Evolutionary conservation across 129 eudicot species (phyloP).

Genomic region (Tagetes erecta): DNA sequence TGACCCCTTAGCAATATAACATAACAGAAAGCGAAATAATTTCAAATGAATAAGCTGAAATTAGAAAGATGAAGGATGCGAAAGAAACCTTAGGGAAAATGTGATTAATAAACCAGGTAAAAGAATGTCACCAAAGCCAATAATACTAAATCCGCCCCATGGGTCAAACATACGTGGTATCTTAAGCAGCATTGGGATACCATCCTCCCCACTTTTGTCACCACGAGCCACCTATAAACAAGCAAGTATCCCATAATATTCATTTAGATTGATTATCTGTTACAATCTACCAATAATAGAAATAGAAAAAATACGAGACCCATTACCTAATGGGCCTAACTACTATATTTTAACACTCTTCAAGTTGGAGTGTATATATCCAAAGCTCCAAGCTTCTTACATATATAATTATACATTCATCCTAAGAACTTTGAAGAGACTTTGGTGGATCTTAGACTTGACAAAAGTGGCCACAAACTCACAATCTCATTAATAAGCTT

Average conservation of each 20-base stretch:
- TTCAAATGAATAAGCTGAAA: neutral
- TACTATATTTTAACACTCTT: too few species aligned
- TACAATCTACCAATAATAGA: too few species aligned
- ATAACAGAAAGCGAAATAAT: neutral
- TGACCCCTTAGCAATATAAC: neutral
- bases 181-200: slow-evolving; percentile 87
- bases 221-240: slow-evolving; percentile 79
- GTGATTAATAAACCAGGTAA: slow-evolving; percentile 78
- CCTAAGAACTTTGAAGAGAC: too few species aligned
- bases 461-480: too few species aligned
- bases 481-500: too few species aligned
- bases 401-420: too few species aligned
- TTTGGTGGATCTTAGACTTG: too few species aligned
- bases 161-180: slow-evolving; percentile 92
- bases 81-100: slow-evolving; percentile 66
- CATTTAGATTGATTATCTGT: too few species aligned
- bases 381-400: too few species aligned
- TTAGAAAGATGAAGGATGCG: neutral
- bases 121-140: slow-evolving; percentile 87
- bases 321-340: too few species aligned
- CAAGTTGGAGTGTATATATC: too few species aligned
- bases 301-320: too few species aligned
- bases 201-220: slow-evolving; percentile 88
- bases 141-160: slow-evolving; percentile 92
- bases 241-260: neutral